Base-by-base conservation (phyloP, 495 filamentous ascomycete species). In the Neurospora cerealis region DNA sequence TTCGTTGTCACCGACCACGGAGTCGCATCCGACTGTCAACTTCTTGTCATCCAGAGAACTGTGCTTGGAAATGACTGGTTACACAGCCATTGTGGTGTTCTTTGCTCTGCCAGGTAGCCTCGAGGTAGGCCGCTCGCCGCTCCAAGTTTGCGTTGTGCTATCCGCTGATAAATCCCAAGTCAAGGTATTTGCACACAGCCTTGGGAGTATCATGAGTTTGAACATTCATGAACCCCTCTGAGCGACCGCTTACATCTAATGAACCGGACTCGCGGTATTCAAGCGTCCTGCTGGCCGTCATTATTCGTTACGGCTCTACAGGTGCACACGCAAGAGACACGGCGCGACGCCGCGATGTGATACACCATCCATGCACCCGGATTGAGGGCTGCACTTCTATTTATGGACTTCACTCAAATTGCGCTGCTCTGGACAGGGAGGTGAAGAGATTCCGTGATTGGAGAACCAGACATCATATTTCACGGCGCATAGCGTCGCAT, bases 391-490 rank as follows among this genome's bases (percentile, higher is more conserved):
- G 62, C 42, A 15, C 10, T 73, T 73, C 77, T 79, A 79, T 79
- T 79, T 79, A 66, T 76, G 77, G 74, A 73, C 13, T 71, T 39
- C 41, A 69, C 70, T 41, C 72, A 76, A 69, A 73, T 75, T 74
- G 34, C 62, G 39, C 75, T 71, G 13, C 66, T 72, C 40, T 48
- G 46, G 71, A 28, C 32, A 54, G 70, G 69, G 54, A 21, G 24
- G 66, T 28, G 72, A 48, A 21, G 44, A 38, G 60, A 72, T 15
- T 60, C 39, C 69, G 71, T 38, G 48, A 76, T 74, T 71, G 71
- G 72, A 32, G 69, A 74, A 73, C 71, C 72, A 48, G 4, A 46
- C 37, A 42, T 28, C 44, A 66, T 17, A 66, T 19, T 36, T 70
- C 69, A 15, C 70, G 21, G 21, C 39, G 54, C 44, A 54, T n/a